Conservation (phyloP, 257 asterid genomes). For the Voacanga thouarsii region DNA sequence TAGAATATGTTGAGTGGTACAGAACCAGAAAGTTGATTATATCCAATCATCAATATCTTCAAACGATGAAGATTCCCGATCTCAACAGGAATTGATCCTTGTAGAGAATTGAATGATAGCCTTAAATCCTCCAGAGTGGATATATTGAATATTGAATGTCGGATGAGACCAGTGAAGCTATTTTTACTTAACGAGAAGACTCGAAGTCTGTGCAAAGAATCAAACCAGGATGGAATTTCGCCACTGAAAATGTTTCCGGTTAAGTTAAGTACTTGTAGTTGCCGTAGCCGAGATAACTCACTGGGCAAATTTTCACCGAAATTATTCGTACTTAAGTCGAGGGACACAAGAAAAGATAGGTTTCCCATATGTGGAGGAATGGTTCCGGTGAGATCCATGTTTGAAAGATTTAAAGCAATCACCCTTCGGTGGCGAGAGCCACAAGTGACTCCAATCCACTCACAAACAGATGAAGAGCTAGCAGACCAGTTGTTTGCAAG, state of each 20-base stretch:
- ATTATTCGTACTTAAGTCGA: conserved; percentile 22
- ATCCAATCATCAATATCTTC: neutral
- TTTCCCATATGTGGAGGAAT: conserved; percentile 21
- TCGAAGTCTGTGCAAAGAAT: conserved; percentile 15
- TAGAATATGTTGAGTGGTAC: conserved; percentile 23
- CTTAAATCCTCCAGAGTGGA: conserved; percentile 19
- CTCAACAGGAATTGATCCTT: conserved; percentile 19
- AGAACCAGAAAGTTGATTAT: conserved; percentile 11
- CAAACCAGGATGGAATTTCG: conserved; percentile 18
- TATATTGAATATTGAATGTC: conserved; percentile 18
- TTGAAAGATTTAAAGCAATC: too few species aligned
- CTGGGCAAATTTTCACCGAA: conserved; percentile 26
- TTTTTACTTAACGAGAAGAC: neutral
- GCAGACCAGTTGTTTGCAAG: too few species aligned
- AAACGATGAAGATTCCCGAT: conserved; percentile 19
- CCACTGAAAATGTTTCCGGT: conserved; percentile 22
- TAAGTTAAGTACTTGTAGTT: conserved; percentile 15
- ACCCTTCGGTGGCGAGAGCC: too few species aligned
- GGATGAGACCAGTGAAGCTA: conserved; percentile 19
- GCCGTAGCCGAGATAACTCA: neutral
- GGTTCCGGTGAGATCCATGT: neutral
- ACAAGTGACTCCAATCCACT: too few species aligned
- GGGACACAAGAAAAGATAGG: conserved; percentile 23
- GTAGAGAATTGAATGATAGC: conserved; percentile 17
- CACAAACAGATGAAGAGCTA: too few species aligned